Base-by-base conservation (phyloP, 371 early-diverging fungal species). In the Mucor racemosus region DNA sequence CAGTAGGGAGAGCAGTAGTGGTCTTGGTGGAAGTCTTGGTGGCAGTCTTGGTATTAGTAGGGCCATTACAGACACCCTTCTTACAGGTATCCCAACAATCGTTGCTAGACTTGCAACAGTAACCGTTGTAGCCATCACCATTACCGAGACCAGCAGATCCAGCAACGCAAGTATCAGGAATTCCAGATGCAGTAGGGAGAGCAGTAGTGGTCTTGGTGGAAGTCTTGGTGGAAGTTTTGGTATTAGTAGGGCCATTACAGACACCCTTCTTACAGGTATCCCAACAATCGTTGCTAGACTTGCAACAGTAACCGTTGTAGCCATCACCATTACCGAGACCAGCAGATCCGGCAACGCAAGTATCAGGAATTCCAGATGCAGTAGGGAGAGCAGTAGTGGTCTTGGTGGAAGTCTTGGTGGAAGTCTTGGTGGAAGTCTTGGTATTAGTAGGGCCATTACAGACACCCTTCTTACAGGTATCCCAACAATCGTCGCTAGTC, bases 31-130 rank as follows among this genome's bases (percentile, higher is more conserved):
- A 1, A 26, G 26, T 26, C 26, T 26, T 26, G 26, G 26, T 26
- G 3, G 26, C 26, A 26, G 26, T 26, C 26, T 26, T 26, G 42
- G 64, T 40, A 10, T 53, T 53, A 13, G 26, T 42, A 34, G 65
- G 61, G 6, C 69, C 65, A 34, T 65, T 69, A 14, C 65, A 65
- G 6, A 41, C 40, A 38, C 65, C 62, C 5, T 34, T 60, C 34
- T 64, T 54, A 35, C 68, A 68, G 31, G 42, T 40, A 13, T 64
- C 68, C 5, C 40, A 14, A 41, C 68, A 68, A 17, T 68, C 68
- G 7, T 50, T 21, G 31, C 58, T 44, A 26, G 41, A 17, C 11
- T 55, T 53, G 13, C 68, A 68, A n/a, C 68, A 68, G 33, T 34
- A 53, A 10, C 64, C 68, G 0, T 53, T 58, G 40, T 68, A 68